These are phyloP conservation scores for Lactarius akahatsu DNA, from an alignment of 768 basidiomycete genomes.

Conservation along the genomic window DNA sequence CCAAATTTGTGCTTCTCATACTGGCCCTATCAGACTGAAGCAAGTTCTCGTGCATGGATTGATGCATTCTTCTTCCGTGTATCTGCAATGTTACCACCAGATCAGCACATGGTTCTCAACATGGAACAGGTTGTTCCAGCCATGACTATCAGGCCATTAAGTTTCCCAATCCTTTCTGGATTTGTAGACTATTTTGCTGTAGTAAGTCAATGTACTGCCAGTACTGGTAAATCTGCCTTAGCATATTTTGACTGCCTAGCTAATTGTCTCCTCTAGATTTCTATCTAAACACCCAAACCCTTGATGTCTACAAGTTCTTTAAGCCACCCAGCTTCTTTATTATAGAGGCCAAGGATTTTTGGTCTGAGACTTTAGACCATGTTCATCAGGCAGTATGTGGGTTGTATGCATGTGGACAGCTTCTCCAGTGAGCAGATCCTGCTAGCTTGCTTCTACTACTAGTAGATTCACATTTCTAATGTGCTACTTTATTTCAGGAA, in stretches of 20 bases:
- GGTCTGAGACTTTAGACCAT: background rate
- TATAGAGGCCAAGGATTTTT: constrained; percentile 1
- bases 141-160: background rate
- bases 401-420: background rate
- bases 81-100: constrained; percentile 4
- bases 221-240: background rate
- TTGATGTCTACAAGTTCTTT: background rate
- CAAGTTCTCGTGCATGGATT: constrained; percentile 1
- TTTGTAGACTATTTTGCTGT: constrained; percentile 5
- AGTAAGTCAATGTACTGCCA: background rate
- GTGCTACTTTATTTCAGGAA: background rate
- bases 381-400: constrained; percentile 3
- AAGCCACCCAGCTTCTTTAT: background rate
- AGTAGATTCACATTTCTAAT: background rate
- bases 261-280: background rate
- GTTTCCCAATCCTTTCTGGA: background rate
- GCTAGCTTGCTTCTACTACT: background rate
- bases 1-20: background rate
- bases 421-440: constrained; percentile 6
- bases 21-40: background rate
- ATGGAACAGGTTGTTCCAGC: constrained; percentile 1
- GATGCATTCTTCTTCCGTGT: constrained; percentile 1
- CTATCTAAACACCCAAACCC: background rate
- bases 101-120: constrained; percentile 1
- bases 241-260: background rate